Percentiles rank a stretch among this genome's conserved stretches.
phyloP scores from a whole-genome alignment of 495 filamentous ascomycete genomes.

The Recurvomyces mirabilis region DNA sequence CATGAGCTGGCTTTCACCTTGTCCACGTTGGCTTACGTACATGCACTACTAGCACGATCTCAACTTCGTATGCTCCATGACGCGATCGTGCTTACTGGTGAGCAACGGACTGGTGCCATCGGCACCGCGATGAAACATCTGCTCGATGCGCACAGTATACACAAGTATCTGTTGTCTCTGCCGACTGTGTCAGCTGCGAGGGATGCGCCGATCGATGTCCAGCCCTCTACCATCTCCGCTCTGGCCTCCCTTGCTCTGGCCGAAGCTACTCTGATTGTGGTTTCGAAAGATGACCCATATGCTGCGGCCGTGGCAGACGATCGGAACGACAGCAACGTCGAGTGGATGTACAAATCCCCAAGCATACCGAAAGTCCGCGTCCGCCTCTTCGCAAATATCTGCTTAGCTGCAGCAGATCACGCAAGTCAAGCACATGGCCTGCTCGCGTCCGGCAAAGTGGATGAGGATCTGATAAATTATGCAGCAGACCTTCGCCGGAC shows the following conservation, averaged over 20 bases:
- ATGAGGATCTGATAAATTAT: conserved; percentile 58
- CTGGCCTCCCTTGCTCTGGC: conserved; percentile 64
- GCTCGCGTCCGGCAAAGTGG: conserved; percentile 39
- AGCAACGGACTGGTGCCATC: conserved; percentile 57
- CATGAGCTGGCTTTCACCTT: conserved; percentile 73
- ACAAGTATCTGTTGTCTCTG: conserved; percentile 45
- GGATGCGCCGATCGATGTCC: conserved; percentile 43
- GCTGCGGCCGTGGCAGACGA: conserved; percentile 63
- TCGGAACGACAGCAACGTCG: conserved; percentile 65
- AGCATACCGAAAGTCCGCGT: conserved; percentile 81
- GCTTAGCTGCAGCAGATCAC: conserved; percentile 64
- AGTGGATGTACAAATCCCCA: conserved; percentile 86
- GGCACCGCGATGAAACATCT: conserved; percentile 66
- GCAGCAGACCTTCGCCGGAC: conserved; percentile 59
- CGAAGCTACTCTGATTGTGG: conserved; percentile 79
- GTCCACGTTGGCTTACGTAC: conserved; percentile 60
- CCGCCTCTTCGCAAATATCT: conserved; percentile 74
- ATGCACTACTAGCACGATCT: conserved; percentile 45
- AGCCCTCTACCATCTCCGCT: conserved; percentile 53
- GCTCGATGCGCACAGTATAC: conserved; percentile 67
- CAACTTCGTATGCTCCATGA: conserved; percentile 45
- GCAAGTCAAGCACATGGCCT: conserved; percentile 49
- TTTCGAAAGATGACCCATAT: conserved; percentile 89
- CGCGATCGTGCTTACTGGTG: conserved; percentile 47
- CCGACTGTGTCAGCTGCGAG: conserved; percentile 6